A percentile compares a stretch with the other conserved stretches of the same genome.
phyloP scores from a whole-genome alignment of 1,139 yeast species.

The Kluyveromyces sp. region DNA sequence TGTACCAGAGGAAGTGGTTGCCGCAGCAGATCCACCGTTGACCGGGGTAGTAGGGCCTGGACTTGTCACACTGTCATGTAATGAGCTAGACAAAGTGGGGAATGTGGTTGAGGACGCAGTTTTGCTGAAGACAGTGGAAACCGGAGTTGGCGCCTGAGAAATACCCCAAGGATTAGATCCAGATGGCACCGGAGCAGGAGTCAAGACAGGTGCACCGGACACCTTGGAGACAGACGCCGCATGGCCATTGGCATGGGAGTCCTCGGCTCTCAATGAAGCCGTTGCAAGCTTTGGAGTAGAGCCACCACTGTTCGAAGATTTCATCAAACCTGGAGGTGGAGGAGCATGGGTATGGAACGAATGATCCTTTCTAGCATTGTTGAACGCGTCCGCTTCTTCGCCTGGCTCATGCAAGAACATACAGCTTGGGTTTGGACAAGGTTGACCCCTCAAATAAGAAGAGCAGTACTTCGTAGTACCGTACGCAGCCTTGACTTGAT shows the following conservation, averaged over 20 bases:
- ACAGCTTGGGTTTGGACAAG: slow-evolving; percentile 98
- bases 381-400: slow-evolving; percentile 95
- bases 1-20: slow-evolving; percentile 8
- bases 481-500: slow-evolving; percentile 83
- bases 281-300: slow-evolving; percentile 19
- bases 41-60: slow-evolving; percentile 15
- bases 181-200: slow-evolving; percentile 31
- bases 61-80: slow-evolving; percentile 49
- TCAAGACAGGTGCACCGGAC: slow-evolving; percentile 14
- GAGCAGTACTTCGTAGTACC: slow-evolving; percentile 99
- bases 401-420: slow-evolving; percentile 99
- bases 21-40: slow-evolving; percentile 16
- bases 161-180: slow-evolving; percentile 33
- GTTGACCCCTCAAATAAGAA: slow-evolving; percentile 86
- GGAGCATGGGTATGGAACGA: slow-evolving; percentile 13
- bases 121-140: slow-evolving; percentile 23
- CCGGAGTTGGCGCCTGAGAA: slow-evolving; percentile 29
- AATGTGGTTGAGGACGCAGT: slow-evolving; percentile 53
- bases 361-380: slow-evolving; percentile 51
- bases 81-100: slow-evolving; percentile 43
- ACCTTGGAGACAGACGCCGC: neutral
- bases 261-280: slow-evolving; percentile 1
- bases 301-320: slow-evolving; percentile 15
- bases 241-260: neutral
- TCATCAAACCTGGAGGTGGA: slow-evolving; percentile 5